phyloP scores from a whole-genome alignment of 163 green algal genomes.

The Smithsoniella earleae region DNA sequence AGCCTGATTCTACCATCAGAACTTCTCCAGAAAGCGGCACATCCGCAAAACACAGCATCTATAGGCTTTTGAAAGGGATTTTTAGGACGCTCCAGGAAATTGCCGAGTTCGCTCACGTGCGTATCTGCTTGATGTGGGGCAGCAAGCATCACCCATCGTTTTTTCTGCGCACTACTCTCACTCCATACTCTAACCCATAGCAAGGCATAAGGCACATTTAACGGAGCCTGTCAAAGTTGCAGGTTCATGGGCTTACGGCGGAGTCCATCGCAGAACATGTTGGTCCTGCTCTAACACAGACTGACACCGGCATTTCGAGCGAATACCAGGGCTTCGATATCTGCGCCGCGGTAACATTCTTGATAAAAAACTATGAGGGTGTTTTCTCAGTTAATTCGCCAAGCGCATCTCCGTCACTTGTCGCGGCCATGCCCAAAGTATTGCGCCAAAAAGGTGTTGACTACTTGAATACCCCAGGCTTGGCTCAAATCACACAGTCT shows the following conservation, averaged over 20 bases:
- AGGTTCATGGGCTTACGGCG: conserved; percentile 1
- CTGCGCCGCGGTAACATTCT: background rate
- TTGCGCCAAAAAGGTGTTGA: background rate
- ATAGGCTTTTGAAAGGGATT: conserved; percentile 6
- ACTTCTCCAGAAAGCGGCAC: background rate
- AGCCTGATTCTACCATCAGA: background rate
- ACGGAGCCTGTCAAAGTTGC: background rate
- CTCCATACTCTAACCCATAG: background rate
- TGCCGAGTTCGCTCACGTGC: background rate
- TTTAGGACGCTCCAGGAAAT: conserved; percentile 5
- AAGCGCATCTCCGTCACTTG: background rate
- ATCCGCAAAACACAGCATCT: background rate
- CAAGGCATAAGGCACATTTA: background rate
- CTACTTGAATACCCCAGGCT: background rate
- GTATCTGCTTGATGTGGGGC: background rate
- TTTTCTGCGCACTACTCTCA: background rate
- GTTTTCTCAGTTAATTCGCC: background rate
- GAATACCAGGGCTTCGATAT: background rate
- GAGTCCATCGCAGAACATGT: background rate
- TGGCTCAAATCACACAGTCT: background rate
- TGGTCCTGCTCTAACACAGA: conserved; percentile 16
- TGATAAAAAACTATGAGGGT: background rate
- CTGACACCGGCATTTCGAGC: background rate
- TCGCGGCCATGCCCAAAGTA: background rate
- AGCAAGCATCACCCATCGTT: background rate